Percentiles rank a stretch among this genome's conserved stretches.
Conservation (phyloP, 345 rosid genomes). For the Durio zibethinus region DNA sequence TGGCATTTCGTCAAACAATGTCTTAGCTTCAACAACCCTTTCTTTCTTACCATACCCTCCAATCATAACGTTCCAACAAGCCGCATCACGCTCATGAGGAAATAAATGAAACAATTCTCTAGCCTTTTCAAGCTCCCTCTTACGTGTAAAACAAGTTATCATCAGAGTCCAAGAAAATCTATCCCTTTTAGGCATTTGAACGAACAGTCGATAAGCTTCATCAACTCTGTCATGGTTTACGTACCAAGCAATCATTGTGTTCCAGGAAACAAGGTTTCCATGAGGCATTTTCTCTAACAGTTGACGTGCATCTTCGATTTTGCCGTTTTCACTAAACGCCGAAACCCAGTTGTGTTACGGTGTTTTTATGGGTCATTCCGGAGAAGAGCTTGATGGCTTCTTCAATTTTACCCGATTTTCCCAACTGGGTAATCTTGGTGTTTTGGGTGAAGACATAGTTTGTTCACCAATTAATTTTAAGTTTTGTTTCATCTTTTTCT, state of each 20-base stretch:
- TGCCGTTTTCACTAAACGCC: slow-evolving; percentile 22
- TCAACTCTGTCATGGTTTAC: slow-evolving; percentile 33
- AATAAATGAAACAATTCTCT: slow-evolving; percentile 48
- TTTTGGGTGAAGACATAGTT: slow-evolving; percentile 10
- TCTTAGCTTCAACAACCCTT: slow-evolving; percentile 40
- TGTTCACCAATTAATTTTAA: neutral
- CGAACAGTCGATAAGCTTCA: slow-evolving; percentile 63
- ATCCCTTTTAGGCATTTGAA: slow-evolving; percentile 55
- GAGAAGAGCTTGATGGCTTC: slow-evolving; percentile 12
- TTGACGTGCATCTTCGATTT: slow-evolving; percentile 50
- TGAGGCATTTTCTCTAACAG: slow-evolving; percentile 63
- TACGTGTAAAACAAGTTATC: slow-evolving; percentile 5
- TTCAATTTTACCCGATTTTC: slow-evolving; percentile 8
- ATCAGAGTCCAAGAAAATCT: slow-evolving; percentile 59
- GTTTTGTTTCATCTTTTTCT: neutral
- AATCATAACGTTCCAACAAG: slow-evolving; percentile 55
- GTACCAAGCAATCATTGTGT: slow-evolving; percentile 64
- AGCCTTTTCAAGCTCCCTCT: slow-evolving; percentile 44
- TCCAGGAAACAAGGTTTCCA: slow-evolving; percentile 72
- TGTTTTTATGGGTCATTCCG: slow-evolving; percentile 1
- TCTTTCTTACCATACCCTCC: slow-evolving; percentile 58
- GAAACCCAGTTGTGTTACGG: slow-evolving; percentile 11
- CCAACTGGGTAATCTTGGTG: slow-evolving; percentile 10
- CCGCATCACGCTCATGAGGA: slow-evolving; percentile 50
- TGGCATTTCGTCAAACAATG: slow-evolving; percentile 64